Percentiles rank a stretch among this genome's conserved stretches.
phyloP scores from a whole-genome alignment of 2,329 filamentous ascomycete species.

The Paecilomyces dactylethromorphus region DNA sequence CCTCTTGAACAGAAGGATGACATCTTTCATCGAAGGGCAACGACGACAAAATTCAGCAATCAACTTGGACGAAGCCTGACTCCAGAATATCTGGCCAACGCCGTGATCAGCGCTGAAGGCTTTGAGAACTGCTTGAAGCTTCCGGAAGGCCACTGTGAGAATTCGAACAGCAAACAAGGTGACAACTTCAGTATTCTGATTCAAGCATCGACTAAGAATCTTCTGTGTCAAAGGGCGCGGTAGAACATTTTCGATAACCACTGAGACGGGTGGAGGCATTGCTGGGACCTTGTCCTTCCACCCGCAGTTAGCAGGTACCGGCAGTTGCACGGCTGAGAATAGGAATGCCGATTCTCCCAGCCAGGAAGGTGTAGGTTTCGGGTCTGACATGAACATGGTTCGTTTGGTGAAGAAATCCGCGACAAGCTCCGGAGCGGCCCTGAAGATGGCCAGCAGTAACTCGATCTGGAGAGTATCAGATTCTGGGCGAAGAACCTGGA shows the following conservation, averaged over 20 bases:
- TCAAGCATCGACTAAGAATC: slow-evolving; percentile 70
- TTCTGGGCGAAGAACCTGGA: slow-evolving; percentile 74
- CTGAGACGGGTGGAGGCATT: slow-evolving; percentile 68
- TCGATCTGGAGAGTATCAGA: slow-evolving; percentile 74
- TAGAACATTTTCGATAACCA: slow-evolving; percentile 79
- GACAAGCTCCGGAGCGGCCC: slow-evolving; percentile 74
- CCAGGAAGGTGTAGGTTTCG: slow-evolving; percentile 89
- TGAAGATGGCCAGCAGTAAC: slow-evolving; percentile 73
- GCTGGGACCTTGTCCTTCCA: slow-evolving; percentile 55
- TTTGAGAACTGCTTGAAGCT: slow-evolving; percentile 59
- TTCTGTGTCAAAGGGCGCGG: slow-evolving; percentile 77
- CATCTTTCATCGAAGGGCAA: slow-evolving; percentile 74
- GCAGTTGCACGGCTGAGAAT: slow-evolving; percentile 70
- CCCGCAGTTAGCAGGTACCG: slow-evolving; percentile 67
- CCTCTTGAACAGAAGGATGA: slow-evolving; percentile 66
- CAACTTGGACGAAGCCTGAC: slow-evolving; percentile 60
- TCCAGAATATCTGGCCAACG: slow-evolving; percentile 53
- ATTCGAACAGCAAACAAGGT: slow-evolving; percentile 79
- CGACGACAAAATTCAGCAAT: slow-evolving; percentile 69
- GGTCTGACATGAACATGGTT: slow-evolving; percentile 76
- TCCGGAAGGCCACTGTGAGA: slow-evolving; percentile 70
- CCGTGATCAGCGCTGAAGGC: slow-evolving; percentile 50
- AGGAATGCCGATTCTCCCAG: slow-evolving; percentile 87
- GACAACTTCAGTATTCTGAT: slow-evolving; percentile 69
- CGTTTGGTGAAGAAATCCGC: slow-evolving; percentile 81